Conservation (phyloP, 768 basidiomycete genomes). For the Rhizopogon vesiculosus region DNA sequence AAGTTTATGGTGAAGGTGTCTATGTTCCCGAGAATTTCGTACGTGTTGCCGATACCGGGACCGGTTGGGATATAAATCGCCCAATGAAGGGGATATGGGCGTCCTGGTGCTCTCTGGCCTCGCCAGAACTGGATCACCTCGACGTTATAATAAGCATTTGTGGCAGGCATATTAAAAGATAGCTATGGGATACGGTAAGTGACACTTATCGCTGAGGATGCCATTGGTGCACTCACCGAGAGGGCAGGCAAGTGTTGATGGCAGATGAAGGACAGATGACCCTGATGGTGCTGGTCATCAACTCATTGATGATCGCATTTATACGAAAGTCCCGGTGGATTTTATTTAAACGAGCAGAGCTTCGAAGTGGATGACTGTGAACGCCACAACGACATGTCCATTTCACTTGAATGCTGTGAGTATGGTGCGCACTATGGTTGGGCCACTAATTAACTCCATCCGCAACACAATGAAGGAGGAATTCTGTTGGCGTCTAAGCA, state of each 20-base stretch:
- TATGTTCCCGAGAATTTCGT: constrained; percentile 20
- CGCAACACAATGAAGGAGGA: too few species aligned
- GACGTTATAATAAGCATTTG: constrained; percentile 5
- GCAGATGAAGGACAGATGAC: neutral
- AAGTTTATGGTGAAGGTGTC: constrained; percentile 21
- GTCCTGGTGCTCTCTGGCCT: neutral
- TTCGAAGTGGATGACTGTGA: too few species aligned
- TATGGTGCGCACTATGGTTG: too few species aligned
- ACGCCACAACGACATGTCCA: too few species aligned
- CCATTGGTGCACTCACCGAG: neutral
- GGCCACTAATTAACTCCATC: too few species aligned
- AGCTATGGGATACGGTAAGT: neutral
- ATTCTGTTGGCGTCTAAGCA: too few species aligned
- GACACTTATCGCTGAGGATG: neutral
- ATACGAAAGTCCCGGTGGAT: too few species aligned
- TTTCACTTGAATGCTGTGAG: too few species aligned
- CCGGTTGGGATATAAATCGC: constrained; percentile 16
- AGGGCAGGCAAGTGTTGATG: neutral
- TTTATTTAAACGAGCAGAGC: too few species aligned
- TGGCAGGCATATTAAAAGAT: constrained; percentile 9
- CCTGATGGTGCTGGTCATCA: too few species aligned
- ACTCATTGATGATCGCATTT: too few species aligned
- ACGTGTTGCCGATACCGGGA: constrained; percentile 17
- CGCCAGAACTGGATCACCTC: constrained; percentile 27
- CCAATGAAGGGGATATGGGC: too few species aligned